A percentile compares a stretch with the other conserved stretches of the same genome.
These are phyloP conservation scores for Tuber indicum DNA, from an alignment of 495 filamentous ascomycete species.

Conservation along the genomic window DNA sequence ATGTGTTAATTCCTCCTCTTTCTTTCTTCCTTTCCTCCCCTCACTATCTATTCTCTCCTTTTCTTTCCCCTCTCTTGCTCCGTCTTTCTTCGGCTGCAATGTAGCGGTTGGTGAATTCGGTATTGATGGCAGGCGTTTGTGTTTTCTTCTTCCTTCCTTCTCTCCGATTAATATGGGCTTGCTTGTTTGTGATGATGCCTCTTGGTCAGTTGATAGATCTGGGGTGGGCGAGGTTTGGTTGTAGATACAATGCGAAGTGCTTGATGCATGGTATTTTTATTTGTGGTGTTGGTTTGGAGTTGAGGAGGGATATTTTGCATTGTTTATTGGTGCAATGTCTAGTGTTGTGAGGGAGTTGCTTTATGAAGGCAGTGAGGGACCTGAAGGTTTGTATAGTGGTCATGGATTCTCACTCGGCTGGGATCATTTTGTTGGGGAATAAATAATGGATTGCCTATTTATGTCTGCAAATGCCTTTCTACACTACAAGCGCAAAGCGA, in stretches of 20 bases:
- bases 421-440: neutral
- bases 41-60: neutral
- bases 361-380: neutral
- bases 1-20: neutral
- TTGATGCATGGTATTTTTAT: neutral
- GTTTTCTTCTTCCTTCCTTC: neutral
- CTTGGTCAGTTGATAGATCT: slow-evolving; percentile 1
- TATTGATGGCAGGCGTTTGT: neutral
- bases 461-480: neutral
- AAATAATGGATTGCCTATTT: slow-evolving; percentile 7
- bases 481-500: neutral
- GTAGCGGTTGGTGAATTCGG: neutral
- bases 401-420: neutral
- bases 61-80: neutral
- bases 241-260: slow-evolving; percentile 1
- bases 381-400: neutral
- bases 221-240: neutral
- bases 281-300: neutral
- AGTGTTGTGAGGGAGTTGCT: neutral
- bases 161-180: neutral
- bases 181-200: neutral
- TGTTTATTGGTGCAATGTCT: neutral
- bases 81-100: neutral
- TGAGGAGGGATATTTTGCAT: neutral
- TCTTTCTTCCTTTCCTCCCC: neutral